Percentiles rank a stretch among this genome's conserved stretches.
phyloP scores from a whole-genome alignment of 371 early-diverging fungal genomes.

The Rhizopus microsporus region DNA sequence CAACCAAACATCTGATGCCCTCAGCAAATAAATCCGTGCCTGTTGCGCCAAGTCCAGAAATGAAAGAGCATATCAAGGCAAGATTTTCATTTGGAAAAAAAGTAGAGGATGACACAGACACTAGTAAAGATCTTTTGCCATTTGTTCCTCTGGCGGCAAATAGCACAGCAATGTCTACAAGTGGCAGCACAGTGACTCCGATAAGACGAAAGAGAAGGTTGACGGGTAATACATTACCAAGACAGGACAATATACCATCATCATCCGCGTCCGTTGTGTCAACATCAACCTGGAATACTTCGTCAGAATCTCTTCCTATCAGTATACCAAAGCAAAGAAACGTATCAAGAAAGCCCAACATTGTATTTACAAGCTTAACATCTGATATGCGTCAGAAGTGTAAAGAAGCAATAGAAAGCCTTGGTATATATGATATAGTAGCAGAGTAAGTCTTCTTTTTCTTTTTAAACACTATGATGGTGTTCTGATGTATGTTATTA shows the following conservation, averaged over 20 bases:
- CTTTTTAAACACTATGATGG: background rate
- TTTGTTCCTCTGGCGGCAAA: background rate
- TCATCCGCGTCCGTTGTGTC: background rate
- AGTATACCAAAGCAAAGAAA: background rate
- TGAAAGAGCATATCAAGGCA: conserved; percentile 41
- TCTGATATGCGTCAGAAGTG: conserved; percentile 15
- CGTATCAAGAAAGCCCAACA: conserved; percentile 10
- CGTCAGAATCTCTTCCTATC: background rate
- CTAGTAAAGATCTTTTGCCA: background rate
- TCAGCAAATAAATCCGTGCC: conserved; percentile 6
- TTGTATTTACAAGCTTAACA: conserved; percentile 31
- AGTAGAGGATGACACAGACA: conserved; percentile 4
- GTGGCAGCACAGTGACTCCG: background rate
- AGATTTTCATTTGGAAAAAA: conserved; percentile 34
- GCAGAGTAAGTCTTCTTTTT: conserved; percentile 22
- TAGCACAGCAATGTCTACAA: background rate
- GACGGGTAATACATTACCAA: conserved; percentile 7
- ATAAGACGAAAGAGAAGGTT: conserved; percentile 15
- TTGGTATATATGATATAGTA: conserved; percentile 22
- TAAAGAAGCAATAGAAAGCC: conserved; percentile 14
- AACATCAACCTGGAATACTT: background rate
- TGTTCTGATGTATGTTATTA: conserved; percentile 3
- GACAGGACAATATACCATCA: conserved; percentile 8
- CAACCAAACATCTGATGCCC: conserved; percentile 1
- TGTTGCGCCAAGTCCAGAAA: conserved; percentile 19